phyloP scores from a whole-genome alignment of 148 eudicot species.

The Bassia scoparia region DNA sequence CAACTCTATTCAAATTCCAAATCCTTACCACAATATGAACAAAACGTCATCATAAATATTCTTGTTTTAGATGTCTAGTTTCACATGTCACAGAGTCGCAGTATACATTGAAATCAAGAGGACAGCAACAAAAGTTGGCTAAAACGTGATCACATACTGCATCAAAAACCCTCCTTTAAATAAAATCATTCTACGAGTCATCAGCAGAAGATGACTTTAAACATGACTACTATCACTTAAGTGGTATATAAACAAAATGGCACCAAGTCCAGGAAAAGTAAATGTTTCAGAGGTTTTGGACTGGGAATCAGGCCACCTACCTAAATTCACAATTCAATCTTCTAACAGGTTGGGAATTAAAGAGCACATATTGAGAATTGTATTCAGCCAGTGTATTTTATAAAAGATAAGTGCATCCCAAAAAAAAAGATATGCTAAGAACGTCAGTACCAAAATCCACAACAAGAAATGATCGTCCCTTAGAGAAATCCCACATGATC shows the following conservation, averaged over 20 bases:
- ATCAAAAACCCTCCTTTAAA: not conserved
- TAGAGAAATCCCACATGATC: slow-evolving; percentile 97
- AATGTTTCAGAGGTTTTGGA: no score
- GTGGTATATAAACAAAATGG: not conserved
- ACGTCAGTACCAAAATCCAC: slow-evolving; percentile 71
- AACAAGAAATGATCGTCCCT: slow-evolving; percentile 63
- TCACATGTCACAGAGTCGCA: no score
- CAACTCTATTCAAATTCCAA: no score
- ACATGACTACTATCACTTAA: not conserved
- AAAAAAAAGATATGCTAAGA: not conserved
- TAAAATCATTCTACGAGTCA: not conserved
- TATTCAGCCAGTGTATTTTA: not conserved
- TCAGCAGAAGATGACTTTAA: not conserved
- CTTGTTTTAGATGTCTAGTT: no score
- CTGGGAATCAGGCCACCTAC: not conserved
- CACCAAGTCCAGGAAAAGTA: not conserved
- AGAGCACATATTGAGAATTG: not conserved
- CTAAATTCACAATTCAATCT: not conserved
- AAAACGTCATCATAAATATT: no score
- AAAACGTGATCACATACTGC: not conserved
- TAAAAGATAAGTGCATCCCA: not conserved
- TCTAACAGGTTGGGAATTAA: not conserved
- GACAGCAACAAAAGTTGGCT: no score
- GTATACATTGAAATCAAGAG: no score
- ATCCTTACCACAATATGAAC: no score